Percentiles rank a stretch among this genome's conserved stretches.
Evolutionary conservation across 2,329 filamentous ascomycete species (phyloP).

Genomic region (Microsporum ferrugineum): DNA sequence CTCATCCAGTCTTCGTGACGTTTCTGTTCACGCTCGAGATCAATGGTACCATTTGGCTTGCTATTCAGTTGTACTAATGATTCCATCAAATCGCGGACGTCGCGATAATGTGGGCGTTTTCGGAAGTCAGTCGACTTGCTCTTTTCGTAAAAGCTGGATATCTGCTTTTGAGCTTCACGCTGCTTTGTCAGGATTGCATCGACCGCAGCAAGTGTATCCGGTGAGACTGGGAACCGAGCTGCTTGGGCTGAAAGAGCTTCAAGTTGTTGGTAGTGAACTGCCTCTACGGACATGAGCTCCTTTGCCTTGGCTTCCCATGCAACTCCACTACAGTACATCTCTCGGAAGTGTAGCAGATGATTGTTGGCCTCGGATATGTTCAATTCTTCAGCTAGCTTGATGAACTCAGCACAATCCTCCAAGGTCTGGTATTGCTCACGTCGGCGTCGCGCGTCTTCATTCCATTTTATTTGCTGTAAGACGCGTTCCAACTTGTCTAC

Average conservation of each 20-base stretch:
- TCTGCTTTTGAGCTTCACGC: constrained; percentile 81
- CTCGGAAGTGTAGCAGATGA: constrained; percentile 61
- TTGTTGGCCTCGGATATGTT: constrained; percentile 71
- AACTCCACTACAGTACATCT: constrained; percentile 64
- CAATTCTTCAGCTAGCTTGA: constrained; percentile 64
- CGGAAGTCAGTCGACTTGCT: constrained; percentile 64
- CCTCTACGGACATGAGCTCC: constrained; percentile 83
- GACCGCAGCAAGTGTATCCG: constrained; percentile 67
- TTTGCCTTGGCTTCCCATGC: constrained; percentile 88
- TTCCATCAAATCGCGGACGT: constrained; percentile 83
- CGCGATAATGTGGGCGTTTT: constrained; percentile 72
- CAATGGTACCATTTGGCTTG: constrained; percentile 79
- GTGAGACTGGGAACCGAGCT: constrained; percentile 63
- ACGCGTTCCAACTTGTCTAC: constrained; percentile 69
- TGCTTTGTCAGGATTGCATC: constrained; percentile 94
- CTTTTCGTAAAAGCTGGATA: constrained; percentile 67
- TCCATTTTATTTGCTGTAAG: constrained; percentile 80
- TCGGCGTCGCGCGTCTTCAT: constrained; percentile 59
- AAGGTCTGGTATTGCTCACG: constrained; percentile 59
- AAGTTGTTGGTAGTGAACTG: constrained; percentile 86
- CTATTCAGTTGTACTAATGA: constrained; percentile 80
- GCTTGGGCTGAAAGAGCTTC: constrained; percentile 84
- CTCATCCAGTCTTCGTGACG: constrained; percentile 99
- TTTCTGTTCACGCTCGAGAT: constrained; percentile 88
- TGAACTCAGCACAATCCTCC: constrained; percentile 65